Conservation (phyloP, 108 stramenopile genomes). For the Fistulifera pelliculosa region DNA sequence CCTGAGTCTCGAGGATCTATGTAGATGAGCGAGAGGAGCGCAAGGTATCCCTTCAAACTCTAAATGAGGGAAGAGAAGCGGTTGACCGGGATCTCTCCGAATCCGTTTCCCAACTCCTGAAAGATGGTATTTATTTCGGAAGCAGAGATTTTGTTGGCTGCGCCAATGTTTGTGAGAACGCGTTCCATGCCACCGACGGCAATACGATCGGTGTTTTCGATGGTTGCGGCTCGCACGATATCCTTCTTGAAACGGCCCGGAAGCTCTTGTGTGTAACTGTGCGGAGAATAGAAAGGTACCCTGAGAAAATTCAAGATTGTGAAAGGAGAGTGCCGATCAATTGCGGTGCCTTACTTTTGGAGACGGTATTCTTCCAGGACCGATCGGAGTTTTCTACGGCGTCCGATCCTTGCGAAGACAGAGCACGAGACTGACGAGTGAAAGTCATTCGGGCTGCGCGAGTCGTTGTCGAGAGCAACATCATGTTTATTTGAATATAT, state of each 20-base stretch:
- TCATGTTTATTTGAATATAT: too few species aligned
- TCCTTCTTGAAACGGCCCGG: slow-evolving; percentile 10
- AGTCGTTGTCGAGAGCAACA: too few species aligned
- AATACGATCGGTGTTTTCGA: not conserved
- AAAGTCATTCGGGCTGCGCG: too few species aligned
- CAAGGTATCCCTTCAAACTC: too few species aligned
- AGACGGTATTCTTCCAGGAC: slow-evolving; percentile 10
- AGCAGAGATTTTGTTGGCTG: not conserved
- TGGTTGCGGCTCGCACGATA: slow-evolving; percentile 3
- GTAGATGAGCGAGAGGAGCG: too few species aligned
- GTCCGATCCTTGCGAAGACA: not conserved
- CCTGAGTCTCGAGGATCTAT: too few species aligned
- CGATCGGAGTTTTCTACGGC: not conserved
- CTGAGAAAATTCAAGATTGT: too few species aligned
- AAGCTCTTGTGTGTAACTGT: slow-evolving; percentile 7
- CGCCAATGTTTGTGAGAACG: slow-evolving; percentile 7
- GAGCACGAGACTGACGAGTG: too few species aligned
- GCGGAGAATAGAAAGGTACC: too few species aligned
- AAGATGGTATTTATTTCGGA: slow-evolving; percentile 2
- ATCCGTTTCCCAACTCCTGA: slow-evolving; percentile 2
- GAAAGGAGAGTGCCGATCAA: too few species aligned
- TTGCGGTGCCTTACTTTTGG: not conserved
- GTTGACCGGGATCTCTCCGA: slow-evolving; percentile 1
- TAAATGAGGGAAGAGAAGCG: not conserved
- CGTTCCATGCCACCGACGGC: slow-evolving; percentile 4